Evolutionary conservation across 2,329 filamentous ascomycete species (phyloP).

Genomic region (Fusarium cyanostomum): DNA sequence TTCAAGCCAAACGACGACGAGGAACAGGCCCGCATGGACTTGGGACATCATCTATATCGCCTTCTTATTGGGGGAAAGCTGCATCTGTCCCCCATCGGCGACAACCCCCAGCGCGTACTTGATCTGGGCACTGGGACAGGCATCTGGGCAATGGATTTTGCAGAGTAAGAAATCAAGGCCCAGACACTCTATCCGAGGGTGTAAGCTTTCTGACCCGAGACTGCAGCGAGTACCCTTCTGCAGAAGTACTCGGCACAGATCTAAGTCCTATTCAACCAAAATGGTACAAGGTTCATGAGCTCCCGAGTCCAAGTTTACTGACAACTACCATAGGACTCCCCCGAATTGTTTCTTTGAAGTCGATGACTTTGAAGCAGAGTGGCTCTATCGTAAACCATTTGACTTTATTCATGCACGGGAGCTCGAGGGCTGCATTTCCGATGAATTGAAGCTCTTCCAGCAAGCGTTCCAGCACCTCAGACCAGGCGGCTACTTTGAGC

Average conservation of each 20-base stretch:
- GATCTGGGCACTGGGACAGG: slow-evolving; percentile 30
- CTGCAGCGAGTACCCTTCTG: slow-evolving; percentile 7
- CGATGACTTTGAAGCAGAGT: slow-evolving; percentile 13
- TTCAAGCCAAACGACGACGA: not conserved
- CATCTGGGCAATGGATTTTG: slow-evolving; percentile 30
- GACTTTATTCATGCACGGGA: slow-evolving; percentile 19
- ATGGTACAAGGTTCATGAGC: not conserved
- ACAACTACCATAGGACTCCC: not conserved
- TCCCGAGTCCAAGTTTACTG: not conserved
- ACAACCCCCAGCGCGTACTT: slow-evolving; percentile 10
- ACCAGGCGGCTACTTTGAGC: slow-evolving; percentile 10
- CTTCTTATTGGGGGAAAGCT: slow-evolving; percentile 23
- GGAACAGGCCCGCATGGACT: slow-evolving; percentile 24
- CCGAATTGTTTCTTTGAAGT: slow-evolving; percentile 17
- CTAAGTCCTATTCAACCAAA: slow-evolving; percentile 22
- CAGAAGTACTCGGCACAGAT: slow-evolving; percentile 20
- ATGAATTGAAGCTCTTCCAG: slow-evolving; percentile 3
- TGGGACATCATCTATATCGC: slow-evolving; percentile 28
- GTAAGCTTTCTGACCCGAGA: not conserved
- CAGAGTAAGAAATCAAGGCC: slow-evolving; percentile 2
- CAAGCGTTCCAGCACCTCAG: not conserved
- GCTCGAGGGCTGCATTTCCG: slow-evolving; percentile 9
- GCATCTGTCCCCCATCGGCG: slow-evolving; percentile 11
- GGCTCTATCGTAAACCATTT: slow-evolving; percentile 13
- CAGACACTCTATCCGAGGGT: rapidly evolving